Base-by-base conservation (phyloP, 441 rosid genomes). In the Aleurites moluccanus region DNA sequence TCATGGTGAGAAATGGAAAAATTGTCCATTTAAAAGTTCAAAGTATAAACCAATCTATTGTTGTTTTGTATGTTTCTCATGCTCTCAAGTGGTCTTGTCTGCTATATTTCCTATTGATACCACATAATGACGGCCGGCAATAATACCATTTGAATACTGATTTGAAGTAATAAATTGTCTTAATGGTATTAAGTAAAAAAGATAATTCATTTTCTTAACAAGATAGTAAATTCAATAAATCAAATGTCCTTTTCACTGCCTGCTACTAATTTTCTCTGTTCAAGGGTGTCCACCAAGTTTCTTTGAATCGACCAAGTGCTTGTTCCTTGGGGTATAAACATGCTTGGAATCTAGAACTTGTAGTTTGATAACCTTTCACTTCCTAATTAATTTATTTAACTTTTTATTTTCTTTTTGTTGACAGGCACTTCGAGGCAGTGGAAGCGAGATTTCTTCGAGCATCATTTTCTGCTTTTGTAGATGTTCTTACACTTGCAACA, bases 381-480 rank as follows among this genome's bases (percentile, higher is more conserved):
- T 63, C 50, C 47, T 35, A 21, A 30, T 60, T 27, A 4, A 13
- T 27, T 60, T 60, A 4, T 9, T 0, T 53, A 38, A 38, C 40
- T 27, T 16, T 18, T 15, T 21, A n/a, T 42, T 52, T 42, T 38
- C 9, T 33, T 50, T 68, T 20, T 53, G 27, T 35, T 49, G 69
- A n/a, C 80, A 92, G 98, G 80, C 92, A 84, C 65, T 92, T 96
- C 64, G 97, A 91, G 80, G 98, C 98, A 23, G 81, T 88, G 2
- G 97, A 93, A 83, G 98, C 99, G 1, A 90, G 97, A 80, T 92
- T 93, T 79, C 97, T 92, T 40, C 90, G 97, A 25, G 97, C 99
- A 53, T 96, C 97, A 0, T 91, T 88, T 80, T 93, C 97, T 57
- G 87, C 97, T 16, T 96, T 93, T 59, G 84, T 86, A 1, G 97